These are phyloP conservation scores for Spathaspora gorwiae DNA, from an alignment of 805 yeast genomes.

Conservation along the genomic window DNA sequence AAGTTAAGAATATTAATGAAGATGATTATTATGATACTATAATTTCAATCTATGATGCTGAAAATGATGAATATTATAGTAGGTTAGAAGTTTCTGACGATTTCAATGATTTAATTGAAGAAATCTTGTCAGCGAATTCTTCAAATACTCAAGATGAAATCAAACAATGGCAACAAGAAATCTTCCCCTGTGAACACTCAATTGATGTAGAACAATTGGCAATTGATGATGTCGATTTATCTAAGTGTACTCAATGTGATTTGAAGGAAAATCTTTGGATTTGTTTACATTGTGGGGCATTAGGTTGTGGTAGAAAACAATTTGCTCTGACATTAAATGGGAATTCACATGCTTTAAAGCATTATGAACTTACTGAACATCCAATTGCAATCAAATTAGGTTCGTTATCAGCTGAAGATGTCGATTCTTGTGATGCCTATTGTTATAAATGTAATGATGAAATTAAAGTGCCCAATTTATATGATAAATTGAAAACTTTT, in stretches of 20 bases:
- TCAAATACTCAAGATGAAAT: slow-evolving; percentile 61
- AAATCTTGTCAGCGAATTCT: slow-evolving; percentile 55
- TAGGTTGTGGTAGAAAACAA: slow-evolving; percentile 94
- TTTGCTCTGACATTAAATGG: slow-evolving; percentile 89
- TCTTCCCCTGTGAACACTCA: slow-evolving; percentile 76
- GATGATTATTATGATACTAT: slow-evolving; percentile 49
- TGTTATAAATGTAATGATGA: slow-evolving; percentile 91
- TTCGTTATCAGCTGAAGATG: slow-evolving; percentile 67
- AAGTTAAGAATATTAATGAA: slow-evolving; percentile 59
- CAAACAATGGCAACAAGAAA: slow-evolving; percentile 88
- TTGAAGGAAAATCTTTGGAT: slow-evolving; percentile 83
- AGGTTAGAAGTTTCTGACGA: slow-evolving; percentile 17
- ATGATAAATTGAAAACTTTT: slow-evolving; percentile 46
- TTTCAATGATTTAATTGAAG: slow-evolving; percentile 31
- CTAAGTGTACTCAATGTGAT: slow-evolving; percentile 55
- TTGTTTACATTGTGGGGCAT: slow-evolving; percentile 83
- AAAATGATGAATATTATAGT: slow-evolving; percentile 20
- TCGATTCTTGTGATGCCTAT: slow-evolving; percentile 64
- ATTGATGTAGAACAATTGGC: slow-evolving; percentile 49
- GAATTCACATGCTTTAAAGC: slow-evolving; percentile 81
- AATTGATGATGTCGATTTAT: slow-evolving; percentile 30
- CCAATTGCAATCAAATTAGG: slow-evolving; percentile 89
- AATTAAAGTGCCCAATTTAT: slow-evolving; percentile 62
- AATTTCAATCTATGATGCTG: slow-evolving; percentile 38
- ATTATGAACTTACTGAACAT: slow-evolving; percentile 58